Conservation (phyloP, 1,139 yeast species). For the Meyerozyma carpophila region DNA sequence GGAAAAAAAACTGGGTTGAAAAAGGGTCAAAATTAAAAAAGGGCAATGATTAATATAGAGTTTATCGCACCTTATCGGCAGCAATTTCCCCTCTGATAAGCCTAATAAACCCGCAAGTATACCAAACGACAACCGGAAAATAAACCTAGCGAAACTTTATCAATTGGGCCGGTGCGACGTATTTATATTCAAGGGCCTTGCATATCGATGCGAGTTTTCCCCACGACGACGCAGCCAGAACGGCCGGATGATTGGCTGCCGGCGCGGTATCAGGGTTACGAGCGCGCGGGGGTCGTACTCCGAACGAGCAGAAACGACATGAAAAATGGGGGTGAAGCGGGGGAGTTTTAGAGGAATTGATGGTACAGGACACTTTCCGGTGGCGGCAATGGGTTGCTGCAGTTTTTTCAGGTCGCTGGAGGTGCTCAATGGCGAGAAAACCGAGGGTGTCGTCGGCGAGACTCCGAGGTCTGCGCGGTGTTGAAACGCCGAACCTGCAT, state of each 20-base stretch:
- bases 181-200: neutral
- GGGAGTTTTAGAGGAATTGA: no score
- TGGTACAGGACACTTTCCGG: neutral
- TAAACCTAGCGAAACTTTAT: neutral
- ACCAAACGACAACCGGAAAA: neutral
- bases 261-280: neutral
- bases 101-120: neutral
- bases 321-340: no score
- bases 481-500: neutral
- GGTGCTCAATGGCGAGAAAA: neutral
- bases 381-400: neutral
- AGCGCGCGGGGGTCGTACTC: neutral
- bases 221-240: neutral
- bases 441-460: neutral
- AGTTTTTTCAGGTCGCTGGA: neutral
- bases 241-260: neutral
- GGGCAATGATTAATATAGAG: no score
- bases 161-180: neutral
- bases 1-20: no score
- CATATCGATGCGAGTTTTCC: neutral
- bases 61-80: neutral
- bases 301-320: neutral
- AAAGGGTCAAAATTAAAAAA: no score
- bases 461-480: neutral
- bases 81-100: neutral